phyloP scores from a whole-genome alignment of 306 rosid genomes.

The Cicer arietinum region DNA sequence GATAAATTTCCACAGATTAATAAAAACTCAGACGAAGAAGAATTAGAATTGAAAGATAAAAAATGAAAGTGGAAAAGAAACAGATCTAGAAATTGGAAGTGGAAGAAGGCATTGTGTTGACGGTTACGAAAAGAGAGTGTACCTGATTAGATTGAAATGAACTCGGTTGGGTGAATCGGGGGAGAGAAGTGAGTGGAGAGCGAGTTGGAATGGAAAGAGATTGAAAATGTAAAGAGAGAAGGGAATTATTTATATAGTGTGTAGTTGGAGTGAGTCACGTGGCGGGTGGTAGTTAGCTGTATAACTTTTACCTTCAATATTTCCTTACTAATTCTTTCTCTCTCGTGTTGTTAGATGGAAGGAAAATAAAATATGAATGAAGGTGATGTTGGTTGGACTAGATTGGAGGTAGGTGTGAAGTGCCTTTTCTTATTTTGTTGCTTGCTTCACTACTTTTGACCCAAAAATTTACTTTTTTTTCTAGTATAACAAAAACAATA shows the following conservation, averaged over 20 bases:
- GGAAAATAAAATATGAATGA: neutral
- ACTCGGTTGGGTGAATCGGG: conserved; percentile 35
- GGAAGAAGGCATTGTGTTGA: neutral
- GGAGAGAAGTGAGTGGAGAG: conserved; percentile 31
- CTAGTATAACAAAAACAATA: no score
- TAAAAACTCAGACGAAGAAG: neutral
- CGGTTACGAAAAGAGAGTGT: conserved; percentile 34
- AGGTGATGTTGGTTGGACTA: neutral
- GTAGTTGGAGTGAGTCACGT: conserved; percentile 55
- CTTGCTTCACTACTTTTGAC: neutral
- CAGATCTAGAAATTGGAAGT: no score
- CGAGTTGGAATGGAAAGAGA: conserved; percentile 24
- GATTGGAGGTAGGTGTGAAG: conserved; percentile 20
- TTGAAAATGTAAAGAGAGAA: conserved; percentile 6
- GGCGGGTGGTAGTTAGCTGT: conserved; percentile 50
- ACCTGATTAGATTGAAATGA: conserved; percentile 42
- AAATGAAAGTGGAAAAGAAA: no score
- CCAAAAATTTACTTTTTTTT: no score
- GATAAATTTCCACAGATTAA: neutral
- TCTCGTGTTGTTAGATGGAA: conserved; percentile 22
- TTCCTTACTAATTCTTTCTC: neutral
- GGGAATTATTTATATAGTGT: conserved; percentile 46
- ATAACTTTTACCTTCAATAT: conserved; percentile 32
- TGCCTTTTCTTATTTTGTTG: neutral
- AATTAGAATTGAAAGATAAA: no score